These are phyloP conservation scores for Thelephora aurantiotincta DNA, from an alignment of 768 basidiomycete genomes.

Conservation along the genomic window DNA sequence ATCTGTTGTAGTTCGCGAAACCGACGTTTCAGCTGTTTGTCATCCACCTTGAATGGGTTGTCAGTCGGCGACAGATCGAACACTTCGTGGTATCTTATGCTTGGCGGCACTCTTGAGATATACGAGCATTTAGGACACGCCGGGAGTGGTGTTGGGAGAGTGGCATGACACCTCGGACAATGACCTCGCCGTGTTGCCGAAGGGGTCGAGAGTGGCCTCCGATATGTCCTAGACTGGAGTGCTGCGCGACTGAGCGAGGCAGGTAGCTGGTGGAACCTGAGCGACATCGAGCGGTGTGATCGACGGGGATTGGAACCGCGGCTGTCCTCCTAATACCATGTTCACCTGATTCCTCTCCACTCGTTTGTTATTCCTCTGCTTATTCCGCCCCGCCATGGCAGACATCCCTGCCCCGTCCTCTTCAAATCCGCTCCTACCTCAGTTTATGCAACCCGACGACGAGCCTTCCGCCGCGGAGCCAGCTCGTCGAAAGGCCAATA, in stretches of 20 bases:
- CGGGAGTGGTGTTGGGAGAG: conserved; percentile 50
- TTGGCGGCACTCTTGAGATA: conserved; percentile 42
- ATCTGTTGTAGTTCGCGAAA: conserved; percentile 63
- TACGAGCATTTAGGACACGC: conserved; percentile 64
- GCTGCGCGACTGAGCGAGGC: background rate
- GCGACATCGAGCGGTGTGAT: background rate
- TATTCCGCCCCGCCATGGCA: background rate
- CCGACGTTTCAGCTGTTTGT: conserved; percentile 38
- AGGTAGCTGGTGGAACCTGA: background rate
- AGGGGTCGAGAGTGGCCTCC: conserved; percentile 2
- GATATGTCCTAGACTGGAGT: background rate
- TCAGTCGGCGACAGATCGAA: conserved; percentile 46
- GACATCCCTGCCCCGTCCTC: conserved; percentile 8
- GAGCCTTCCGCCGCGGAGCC: conserved; percentile 27
- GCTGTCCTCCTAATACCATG: background rate
- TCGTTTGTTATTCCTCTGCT: background rate
- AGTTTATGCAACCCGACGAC: conserved; percentile 21
- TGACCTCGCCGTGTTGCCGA: conserved; percentile 1
- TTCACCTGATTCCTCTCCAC: background rate
- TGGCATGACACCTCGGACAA: conserved; percentile 52
- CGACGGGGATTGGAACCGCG: background rate
- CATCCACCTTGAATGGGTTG: conserved; percentile 62
- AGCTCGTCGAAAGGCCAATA: conserved; percentile 26
- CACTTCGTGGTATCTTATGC: conserved; percentile 50
- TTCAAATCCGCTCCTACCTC: conserved; percentile 22